Conservation (phyloP, 305 asterid genomes). For the Euphrasia arctica region DNA sequence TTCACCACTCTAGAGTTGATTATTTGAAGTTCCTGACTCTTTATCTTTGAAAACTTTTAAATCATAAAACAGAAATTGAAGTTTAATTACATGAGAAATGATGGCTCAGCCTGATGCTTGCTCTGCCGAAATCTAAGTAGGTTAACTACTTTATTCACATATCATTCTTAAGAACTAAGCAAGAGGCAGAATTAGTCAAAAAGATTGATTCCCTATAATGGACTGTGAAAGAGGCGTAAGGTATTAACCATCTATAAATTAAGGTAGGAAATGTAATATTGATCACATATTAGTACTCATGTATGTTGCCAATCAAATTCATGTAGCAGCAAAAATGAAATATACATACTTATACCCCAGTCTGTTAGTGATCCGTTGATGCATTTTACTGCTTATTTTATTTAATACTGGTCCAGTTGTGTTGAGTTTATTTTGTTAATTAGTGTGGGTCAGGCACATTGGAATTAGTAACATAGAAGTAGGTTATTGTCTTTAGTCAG, state of each 20-base stretch:
- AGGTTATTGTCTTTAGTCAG: neutral
- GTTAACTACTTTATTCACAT: constrained; percentile 6
- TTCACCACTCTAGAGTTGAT: constrained; percentile 6
- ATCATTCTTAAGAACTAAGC: constrained; percentile 15
- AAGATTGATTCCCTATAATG: constrained; percentile 11
- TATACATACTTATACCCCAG: neutral
- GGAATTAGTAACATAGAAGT: neutral
- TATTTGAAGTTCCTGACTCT: constrained; percentile 11
- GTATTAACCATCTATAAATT: constrained; percentile 9
- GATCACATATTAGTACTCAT: constrained; percentile 13
- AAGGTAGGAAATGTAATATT: constrained; percentile 10
- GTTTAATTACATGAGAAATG: constrained; percentile 12
- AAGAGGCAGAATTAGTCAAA: constrained; percentile 16
- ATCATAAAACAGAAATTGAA: constrained; percentile 19
- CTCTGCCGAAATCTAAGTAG: neutral
- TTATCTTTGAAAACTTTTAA: constrained; percentile 6
- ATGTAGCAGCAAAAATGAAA: neutral
- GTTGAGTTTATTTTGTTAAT: neutral
- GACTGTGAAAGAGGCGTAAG: neutral
- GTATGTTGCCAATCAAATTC: constrained; percentile 20
- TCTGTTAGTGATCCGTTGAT: neutral
- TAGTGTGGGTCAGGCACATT: neutral
- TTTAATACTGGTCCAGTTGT: neutral
- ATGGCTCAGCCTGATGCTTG: constrained; percentile 20
- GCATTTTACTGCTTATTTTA: neutral